Base-by-base conservation (phyloP, 495 filamentous ascomycete species). In the Evernia prunastri region DNA sequence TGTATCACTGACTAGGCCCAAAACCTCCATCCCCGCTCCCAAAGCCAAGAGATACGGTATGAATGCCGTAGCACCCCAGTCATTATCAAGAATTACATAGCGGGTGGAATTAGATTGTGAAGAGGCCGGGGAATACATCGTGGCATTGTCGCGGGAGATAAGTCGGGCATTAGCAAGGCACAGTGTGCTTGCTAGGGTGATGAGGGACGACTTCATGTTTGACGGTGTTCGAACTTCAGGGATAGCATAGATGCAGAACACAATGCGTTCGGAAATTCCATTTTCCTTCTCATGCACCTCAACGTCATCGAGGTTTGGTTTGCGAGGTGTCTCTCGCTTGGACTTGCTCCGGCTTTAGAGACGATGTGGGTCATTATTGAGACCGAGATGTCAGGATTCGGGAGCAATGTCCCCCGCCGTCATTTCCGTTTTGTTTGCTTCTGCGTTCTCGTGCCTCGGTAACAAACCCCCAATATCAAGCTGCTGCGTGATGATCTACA, bases 1-100 rank as follows among this genome's bases (percentile, higher is more conserved):
- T 35, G 74, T 75, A 25, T 75, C 72, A 72, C 49, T 58, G 27
- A 66, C 72, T 7, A 77, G 59, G 12, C 66, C 73, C 5, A 77
- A 65, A 33, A 74, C 63, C 47, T 76, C 64, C 27, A 74, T 63
- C 56, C 67, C 67, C 29, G 69, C 68, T 39, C 73, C 69, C 7
- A 73, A 61, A 23, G 75, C 73, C 25, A 76, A 37, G 9, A 74
- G 59, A 58, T 73, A 74, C 23, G 72, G 68, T 5, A 75, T 71
- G 43, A 75, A 73, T 20, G 63, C 70, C 9, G 71, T 70, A 20
- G 73, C 67, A 58, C 68, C 67, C 72, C 72, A 77, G 67, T 77
- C 73, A 58, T 75, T 75, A 59, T 76, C 75, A 58, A 74, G 58
- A 56, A 75, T 72, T 31, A 67, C 71, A 40, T 56, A 65, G 13